A percentile compares a stretch with the other conserved stretches of the same genome.
Evolutionary conservation across 306 rosid species (phyloP).

Genomic region (Begonia fuchsioides): DNA sequence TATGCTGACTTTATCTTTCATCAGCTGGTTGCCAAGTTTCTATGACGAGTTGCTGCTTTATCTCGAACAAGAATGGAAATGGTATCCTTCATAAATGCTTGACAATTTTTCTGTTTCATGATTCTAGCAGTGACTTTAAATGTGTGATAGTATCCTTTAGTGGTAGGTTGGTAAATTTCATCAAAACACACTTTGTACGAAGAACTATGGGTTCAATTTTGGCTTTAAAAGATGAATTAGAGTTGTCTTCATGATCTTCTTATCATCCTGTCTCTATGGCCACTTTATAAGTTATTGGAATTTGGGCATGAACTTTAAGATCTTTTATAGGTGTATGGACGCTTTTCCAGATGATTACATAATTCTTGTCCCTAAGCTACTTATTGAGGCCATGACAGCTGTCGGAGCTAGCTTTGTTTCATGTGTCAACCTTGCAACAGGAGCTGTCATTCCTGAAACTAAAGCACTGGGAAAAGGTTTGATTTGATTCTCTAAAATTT

Average conservation of each 20-base stretch:
- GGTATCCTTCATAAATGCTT: slow-evolving; percentile 32
- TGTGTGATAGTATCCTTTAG: no score
- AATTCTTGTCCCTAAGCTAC: slow-evolving; percentile 69
- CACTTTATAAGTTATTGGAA: neutral
- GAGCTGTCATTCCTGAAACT: slow-evolving; percentile 88
- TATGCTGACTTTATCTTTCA: slow-evolving; percentile 43
- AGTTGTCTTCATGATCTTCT: no score
- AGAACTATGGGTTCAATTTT: no score
- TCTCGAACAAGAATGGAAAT: slow-evolving; percentile 99
- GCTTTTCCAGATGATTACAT: slow-evolving; percentile 89
- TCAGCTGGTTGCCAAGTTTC: slow-evolving; percentile 84
- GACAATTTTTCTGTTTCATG: neutral
- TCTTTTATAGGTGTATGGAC: slow-evolving; percentile 64
- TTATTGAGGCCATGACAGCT: slow-evolving; percentile 70
- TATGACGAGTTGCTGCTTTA: slow-evolving; percentile 87
- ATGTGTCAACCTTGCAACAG: slow-evolving; percentile 66
- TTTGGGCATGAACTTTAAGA: neutral
- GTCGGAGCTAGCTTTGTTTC: slow-evolving; percentile 77
- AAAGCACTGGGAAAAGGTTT: slow-evolving; percentile 86
- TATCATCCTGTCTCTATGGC: slow-evolving; percentile 2
- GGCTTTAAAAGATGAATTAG: no score
- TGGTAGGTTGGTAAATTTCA: no score
- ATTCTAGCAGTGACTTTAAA: no score
- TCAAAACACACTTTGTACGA: no score
- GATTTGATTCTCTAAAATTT: slow-evolving; percentile 10